Evolutionary conservation across 1,284 basidiomycete genomes (phyloP).

Genomic region (Heterobasidion parviporum): DNA sequence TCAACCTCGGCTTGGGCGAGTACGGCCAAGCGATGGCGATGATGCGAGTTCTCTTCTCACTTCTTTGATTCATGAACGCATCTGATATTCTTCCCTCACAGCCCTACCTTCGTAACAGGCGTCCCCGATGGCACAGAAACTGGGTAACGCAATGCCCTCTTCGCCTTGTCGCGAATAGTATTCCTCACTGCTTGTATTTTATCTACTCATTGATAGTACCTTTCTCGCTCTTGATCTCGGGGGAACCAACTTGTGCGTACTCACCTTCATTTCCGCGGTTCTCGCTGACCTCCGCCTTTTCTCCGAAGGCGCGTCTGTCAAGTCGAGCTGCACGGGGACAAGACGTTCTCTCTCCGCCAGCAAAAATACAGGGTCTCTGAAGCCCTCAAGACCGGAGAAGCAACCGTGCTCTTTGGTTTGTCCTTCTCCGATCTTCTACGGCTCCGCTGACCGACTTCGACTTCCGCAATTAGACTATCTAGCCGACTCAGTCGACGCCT

Average conservation of each 20-base stretch:
- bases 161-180: constrained; percentile 1
- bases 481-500: constrained; percentile 91
- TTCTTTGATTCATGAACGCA: neutral
- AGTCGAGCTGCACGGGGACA: constrained; percentile 82
- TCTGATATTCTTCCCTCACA: constrained; percentile 21
- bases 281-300: constrained; percentile 3
- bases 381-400: constrained; percentile 83
- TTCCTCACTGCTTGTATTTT: neutral
- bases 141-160: constrained; percentile 50
- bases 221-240: constrained; percentile 93
- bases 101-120: constrained; percentile 84
- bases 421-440: constrained; percentile 1
- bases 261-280: neutral
- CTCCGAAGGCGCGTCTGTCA: constrained; percentile 81
- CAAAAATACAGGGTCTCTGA: constrained; percentile 94
- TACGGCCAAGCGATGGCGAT: constrained; percentile 84
- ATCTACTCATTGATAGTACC: constrained; percentile 42
- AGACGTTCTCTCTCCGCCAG: constrained; percentile 83
- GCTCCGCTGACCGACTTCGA: neutral
- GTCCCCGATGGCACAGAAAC: constrained; percentile 88
- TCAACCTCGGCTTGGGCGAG: constrained; percentile 56
- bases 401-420: constrained; percentile 74
- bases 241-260: constrained; percentile 84
- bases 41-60: constrained; percentile 49
- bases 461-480: constrained; percentile 70